Percentiles rank a stretch among this genome's conserved stretches.
Conservation (phyloP, 1,284 basidiomycete genomes). For the Athelia sp. region DNA sequence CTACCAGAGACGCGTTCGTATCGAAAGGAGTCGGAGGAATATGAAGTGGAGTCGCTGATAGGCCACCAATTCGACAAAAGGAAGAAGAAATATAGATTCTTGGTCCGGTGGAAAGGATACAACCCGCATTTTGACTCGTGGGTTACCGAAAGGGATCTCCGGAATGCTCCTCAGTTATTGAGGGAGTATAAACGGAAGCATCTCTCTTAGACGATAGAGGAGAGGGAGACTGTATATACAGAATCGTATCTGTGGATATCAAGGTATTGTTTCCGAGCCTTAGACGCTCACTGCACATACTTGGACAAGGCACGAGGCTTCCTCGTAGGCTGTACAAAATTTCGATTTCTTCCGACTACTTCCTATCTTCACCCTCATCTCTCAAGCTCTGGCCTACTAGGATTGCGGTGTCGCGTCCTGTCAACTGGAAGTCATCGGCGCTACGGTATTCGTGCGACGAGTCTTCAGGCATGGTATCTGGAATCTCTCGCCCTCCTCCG, state of each 20-base stretch:
- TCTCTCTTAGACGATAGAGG: background rate
- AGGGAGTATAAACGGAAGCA: background rate
- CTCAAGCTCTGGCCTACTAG: no score
- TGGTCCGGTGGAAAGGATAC: slow-evolving; percentile 6
- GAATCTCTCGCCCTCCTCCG: background rate
- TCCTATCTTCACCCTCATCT: no score
- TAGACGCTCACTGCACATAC: no score
- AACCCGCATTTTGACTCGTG: slow-evolving; percentile 1
- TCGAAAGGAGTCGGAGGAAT: slow-evolving; percentile 8
- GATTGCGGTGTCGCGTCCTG: background rate
- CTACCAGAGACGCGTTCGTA: slow-evolving; percentile 2
- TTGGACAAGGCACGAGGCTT: no score
- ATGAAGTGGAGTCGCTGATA: slow-evolving; percentile 15
- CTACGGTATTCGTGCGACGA: background rate
- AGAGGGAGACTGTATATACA: no score
- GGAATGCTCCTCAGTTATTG: background rate
- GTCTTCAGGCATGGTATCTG: no score
- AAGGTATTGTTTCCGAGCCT: no score
- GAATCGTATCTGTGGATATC: no score
- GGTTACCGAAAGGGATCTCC: background rate
- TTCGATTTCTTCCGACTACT: no score
- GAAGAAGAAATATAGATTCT: background rate
- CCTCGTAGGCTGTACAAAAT: no score
- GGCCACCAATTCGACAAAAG: slow-evolving; percentile 5
- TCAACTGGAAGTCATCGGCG: background rate